These are phyloP conservation scores for Tillandsia fasciculata DNA, from an alignment of 176 grass and related monocot genomes.

Conservation along the genomic window DNA sequence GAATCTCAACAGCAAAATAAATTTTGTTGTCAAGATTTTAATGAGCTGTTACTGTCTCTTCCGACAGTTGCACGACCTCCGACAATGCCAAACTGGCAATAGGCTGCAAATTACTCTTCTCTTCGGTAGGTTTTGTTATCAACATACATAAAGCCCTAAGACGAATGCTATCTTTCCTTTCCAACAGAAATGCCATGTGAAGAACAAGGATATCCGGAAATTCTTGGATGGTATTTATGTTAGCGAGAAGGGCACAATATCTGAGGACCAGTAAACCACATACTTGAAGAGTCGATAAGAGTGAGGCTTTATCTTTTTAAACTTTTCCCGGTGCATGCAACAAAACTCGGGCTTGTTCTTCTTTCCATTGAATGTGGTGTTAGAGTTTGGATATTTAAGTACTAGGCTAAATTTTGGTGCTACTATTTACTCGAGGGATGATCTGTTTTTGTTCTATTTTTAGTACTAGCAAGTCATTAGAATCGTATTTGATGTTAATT, in stretches of 20 bases:
- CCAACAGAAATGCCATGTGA: slow-evolving; percentile 76
- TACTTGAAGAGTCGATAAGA: not conserved
- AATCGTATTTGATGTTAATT: not conserved
- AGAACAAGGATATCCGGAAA: slow-evolving; percentile 89
- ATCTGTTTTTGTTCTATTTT: not conserved
- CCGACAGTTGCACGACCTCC: not conserved
- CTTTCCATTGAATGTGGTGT: not conserved
- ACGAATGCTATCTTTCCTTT: not conserved
- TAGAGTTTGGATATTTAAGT: not conserved
- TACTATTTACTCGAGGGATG: not conserved
- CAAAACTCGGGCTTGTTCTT: not conserved
- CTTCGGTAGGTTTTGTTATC: too few species aligned
- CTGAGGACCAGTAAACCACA: slow-evolving; percentile 33
- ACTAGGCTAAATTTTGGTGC: not conserved
- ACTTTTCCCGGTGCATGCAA: not conserved
- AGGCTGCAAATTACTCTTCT: too few species aligned
- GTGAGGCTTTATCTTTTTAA: not conserved
- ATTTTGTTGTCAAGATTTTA: too few species aligned
- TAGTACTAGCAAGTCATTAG: not conserved
- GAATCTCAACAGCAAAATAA: too few species aligned
- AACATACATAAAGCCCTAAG: not conserved
- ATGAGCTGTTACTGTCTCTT: not conserved
- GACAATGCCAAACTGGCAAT: too few species aligned
- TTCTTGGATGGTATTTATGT: slow-evolving; percentile 81
- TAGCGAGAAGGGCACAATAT: slow-evolving; percentile 55